Evolutionary conservation across 2,329 filamentous ascomycete genomes (phyloP).

Genomic region (Pseudogymnoascus sp.): DNA sequence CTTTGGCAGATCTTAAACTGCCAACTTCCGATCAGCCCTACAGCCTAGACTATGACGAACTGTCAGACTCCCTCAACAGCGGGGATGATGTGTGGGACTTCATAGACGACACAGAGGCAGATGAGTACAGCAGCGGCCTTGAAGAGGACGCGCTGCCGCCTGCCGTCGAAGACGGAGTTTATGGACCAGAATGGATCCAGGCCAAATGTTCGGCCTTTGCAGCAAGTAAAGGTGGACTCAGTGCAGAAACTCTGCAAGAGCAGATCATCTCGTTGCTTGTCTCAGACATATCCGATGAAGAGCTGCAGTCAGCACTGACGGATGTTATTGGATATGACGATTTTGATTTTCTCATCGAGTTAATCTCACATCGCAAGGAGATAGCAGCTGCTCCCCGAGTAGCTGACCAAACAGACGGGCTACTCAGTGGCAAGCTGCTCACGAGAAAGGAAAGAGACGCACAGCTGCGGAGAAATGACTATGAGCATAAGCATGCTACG

Average conservation of each 20-base stretch:
- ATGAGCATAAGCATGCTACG: conserved; percentile 69
- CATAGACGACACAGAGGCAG: conserved; percentile 65
- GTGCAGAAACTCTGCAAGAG: conserved; percentile 60
- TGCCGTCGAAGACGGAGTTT: conserved; percentile 29
- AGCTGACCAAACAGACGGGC: conserved; percentile 31
- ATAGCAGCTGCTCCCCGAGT: conserved; percentile 43
- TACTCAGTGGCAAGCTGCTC: conserved; percentile 49
- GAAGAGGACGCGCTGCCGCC: conserved; percentile 39
- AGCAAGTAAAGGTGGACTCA: conserved; percentile 54
- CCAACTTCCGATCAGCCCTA: conserved; percentile 23
- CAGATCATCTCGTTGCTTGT: conserved; percentile 69
- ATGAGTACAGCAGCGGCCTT: conserved; percentile 56
- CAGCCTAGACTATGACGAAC: conserved; percentile 45
- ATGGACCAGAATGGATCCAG: conserved; percentile 62
- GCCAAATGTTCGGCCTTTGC: conserved; percentile 60
- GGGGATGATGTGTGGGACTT: conserved; percentile 89
- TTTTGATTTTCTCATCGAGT: conserved; percentile 82
- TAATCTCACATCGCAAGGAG: conserved; percentile 68
- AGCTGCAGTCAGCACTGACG: conserved; percentile 81
- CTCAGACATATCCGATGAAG: conserved; percentile 63
- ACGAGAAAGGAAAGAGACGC: conserved; percentile 72
- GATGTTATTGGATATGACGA: conserved; percentile 91
- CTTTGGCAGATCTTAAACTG: conserved; percentile 64
- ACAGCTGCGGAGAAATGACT: conserved; percentile 64
- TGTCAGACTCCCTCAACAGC: conserved; percentile 44